A percentile compares a stretch with the other conserved stretches of the same genome.
phyloP scores from a whole-genome alignment of 2,329 filamentous ascomycete genomes.

The Mycosphaerella sp. region DNA sequence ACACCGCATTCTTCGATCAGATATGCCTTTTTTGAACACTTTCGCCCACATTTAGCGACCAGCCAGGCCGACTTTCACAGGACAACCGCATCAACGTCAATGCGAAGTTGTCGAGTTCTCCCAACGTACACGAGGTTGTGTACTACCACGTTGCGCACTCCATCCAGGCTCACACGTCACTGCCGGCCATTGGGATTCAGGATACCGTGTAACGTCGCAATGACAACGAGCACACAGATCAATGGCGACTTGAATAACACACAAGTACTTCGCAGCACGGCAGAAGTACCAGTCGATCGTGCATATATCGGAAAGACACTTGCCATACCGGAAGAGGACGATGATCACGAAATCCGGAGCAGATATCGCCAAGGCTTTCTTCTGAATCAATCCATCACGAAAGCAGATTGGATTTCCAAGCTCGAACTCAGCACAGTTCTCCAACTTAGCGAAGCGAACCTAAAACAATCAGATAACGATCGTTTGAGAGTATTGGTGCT shows the following conservation, averaged over 20 bases:
- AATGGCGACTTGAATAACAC: slow-evolving; percentile 27
- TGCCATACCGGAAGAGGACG: slow-evolving; percentile 36
- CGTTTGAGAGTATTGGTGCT: slow-evolving; percentile 54
- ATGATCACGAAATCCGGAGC: background rate
- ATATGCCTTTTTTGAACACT: background rate
- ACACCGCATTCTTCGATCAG: background rate
- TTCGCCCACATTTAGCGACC: too few species aligned
- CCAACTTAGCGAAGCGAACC: slow-evolving; percentile 46
- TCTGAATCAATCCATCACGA: slow-evolving; percentile 23
- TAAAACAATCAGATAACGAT: slow-evolving; percentile 34
- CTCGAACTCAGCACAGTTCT: slow-evolving; percentile 51
- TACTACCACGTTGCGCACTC: background rate
- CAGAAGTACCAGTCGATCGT: slow-evolving; percentile 13
- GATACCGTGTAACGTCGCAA: background rate
- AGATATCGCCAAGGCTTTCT: slow-evolving; percentile 47
- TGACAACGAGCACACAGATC: background rate
- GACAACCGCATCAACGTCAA: background rate
- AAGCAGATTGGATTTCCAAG: slow-evolving; percentile 49
- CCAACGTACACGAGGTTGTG: background rate
- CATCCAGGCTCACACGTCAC: background rate
- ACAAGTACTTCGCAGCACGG: slow-evolving; percentile 16
- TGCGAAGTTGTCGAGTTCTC: background rate
- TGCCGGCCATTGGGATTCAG: background rate
- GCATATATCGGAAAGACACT: slow-evolving; percentile 31
- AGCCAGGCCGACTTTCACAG: background rate